Conservation (phyloP, 768 basidiomycete genomes). For the Atractiella rhizophila region DNA sequence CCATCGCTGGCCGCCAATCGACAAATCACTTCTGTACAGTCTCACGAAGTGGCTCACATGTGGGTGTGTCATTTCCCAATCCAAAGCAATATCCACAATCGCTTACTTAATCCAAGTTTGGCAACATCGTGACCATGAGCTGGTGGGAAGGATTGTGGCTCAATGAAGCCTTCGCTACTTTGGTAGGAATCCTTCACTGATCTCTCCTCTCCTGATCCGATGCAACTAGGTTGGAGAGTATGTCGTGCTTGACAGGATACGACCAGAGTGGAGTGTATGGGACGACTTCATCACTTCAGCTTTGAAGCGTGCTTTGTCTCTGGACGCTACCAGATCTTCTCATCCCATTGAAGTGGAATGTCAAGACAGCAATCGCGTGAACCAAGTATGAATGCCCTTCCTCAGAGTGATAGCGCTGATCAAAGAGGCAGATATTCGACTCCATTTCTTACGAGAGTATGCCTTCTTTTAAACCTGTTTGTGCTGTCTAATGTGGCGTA, state of each 20-base stretch:
- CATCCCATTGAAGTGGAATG: slow-evolving; percentile 84
- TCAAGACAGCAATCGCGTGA: slow-evolving; percentile 39
- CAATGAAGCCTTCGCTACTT: slow-evolving; percentile 11
- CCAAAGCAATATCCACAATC: slow-evolving; percentile 37
- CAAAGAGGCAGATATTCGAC: slow-evolving; percentile 50
- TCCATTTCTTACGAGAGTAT: slow-evolving; percentile 54
- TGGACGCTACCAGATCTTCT: slow-evolving; percentile 64
- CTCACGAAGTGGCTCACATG: slow-evolving; percentile 30
- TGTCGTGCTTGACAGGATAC: slow-evolving; percentile 26
- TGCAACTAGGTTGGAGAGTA: too few relatives aligned
- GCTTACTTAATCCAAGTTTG: slow-evolving; percentile 34
- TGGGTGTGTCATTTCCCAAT: background rate
- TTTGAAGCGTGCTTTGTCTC: slow-evolving; percentile 44
- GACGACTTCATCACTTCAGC: slow-evolving; percentile 49
- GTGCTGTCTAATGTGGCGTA: slow-evolving; percentile 26
- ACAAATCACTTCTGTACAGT: slow-evolving; percentile 46
- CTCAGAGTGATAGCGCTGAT: background rate
- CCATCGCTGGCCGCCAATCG: slow-evolving; percentile 50
- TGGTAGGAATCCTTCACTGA: slow-evolving; percentile 25
- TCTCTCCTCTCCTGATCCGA: too few relatives aligned
- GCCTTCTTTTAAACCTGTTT: slow-evolving; percentile 28
- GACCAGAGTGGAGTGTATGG: slow-evolving; percentile 51
- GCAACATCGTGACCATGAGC: slow-evolving; percentile 76
- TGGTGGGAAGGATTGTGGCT: slow-evolving; percentile 41
- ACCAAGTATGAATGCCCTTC: background rate